Percentiles rank a stretch among this genome's conserved stretches.
Conservation (phyloP, 108 stramenopile species). For the Schizochytrium sp. region DNA sequence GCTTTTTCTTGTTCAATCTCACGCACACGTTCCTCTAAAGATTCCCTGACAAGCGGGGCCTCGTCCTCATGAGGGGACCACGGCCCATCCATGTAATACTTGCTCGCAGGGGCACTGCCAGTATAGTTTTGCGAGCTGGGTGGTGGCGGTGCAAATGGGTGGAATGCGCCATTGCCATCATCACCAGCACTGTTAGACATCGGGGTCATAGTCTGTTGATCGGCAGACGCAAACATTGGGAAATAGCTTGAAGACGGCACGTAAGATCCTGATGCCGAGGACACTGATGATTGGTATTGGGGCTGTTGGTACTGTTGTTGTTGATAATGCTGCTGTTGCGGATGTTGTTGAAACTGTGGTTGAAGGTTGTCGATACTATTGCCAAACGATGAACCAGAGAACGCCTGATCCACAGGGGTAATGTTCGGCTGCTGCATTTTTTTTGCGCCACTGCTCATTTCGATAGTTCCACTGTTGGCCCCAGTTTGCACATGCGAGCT, state of each 20-base stretch:
- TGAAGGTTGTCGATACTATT: no score
- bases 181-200: not conserved
- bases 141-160: not conserved
- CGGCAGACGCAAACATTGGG: not conserved
- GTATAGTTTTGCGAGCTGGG: not conserved
- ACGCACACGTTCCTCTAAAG: slow-evolving; percentile 14
- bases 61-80: slow-evolving; percentile 38
- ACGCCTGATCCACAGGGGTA: no score
- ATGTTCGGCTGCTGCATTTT: no score
- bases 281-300: not conserved
- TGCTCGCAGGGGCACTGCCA: not conserved
- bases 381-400: no score
- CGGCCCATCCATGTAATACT: not conserved
- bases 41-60: slow-evolving; percentile 14
- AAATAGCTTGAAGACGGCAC: slow-evolving; percentile 9
- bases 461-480: not conserved
- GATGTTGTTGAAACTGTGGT: no score
- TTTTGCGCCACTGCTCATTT: not conserved
- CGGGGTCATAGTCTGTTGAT: not conserved
- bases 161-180: not conserved
- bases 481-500: slow-evolving; percentile 15
- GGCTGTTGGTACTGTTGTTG: not conserved
- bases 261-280: not conserved
- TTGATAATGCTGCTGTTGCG: slow-evolving; percentile 4
- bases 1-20: slow-evolving; percentile 52